Base-by-base conservation (phyloP, 306 rosid genomes). In the Cicer cuneatum region DNA sequence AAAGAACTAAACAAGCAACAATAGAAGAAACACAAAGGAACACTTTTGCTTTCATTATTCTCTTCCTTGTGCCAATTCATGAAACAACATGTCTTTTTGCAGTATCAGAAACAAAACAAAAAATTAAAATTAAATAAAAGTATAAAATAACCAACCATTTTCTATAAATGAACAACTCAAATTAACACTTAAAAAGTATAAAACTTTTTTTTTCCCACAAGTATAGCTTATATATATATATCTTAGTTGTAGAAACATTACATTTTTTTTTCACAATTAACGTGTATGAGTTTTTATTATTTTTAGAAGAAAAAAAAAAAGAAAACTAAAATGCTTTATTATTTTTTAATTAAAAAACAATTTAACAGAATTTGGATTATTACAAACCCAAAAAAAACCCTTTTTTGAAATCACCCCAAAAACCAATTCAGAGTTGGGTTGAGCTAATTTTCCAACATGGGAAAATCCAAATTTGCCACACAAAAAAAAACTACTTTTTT, bases 1-100 rank as follows among this genome's bases (percentile, higher is more conserved):
- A 80, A 67, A 69, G 66, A 86, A 75, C 73, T 66, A 4, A 74
- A 71, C 66, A 89, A 79, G 89, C 83, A 88, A 88, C 78, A 74
- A 52, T 68, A 62, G 78, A 63, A 76, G 74, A 77, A 73, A 83
- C 81, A 75, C 74, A 63, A 74, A 82, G 78, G 71, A 68, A 78
- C 33, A 29, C 63, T 56, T 56, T 67, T 7, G 59, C 57, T 38
- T 60, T 40, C 59, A 8, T 66, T 16, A 16, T 42, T 42, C 77
- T 39, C 52, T 80, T 69, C 49, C 73, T 51, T 43, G 68, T 21
- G n/a, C 45, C 66, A 40, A 59, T 58, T 67, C 49, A 66, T 57
- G 16, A 61, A 69, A 43, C 3, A 75, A 46, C 2, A 16, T 9
- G 63, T 38, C 6, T 45, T 49, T 33, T 52, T 58, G 41, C 62